A percentile compares a stretch with the other conserved stretches of the same genome.
Evolutionary conservation across 2,329 filamentous ascomycete genomes (phyloP).

Genomic region (Shiraia bambusicola): DNA sequence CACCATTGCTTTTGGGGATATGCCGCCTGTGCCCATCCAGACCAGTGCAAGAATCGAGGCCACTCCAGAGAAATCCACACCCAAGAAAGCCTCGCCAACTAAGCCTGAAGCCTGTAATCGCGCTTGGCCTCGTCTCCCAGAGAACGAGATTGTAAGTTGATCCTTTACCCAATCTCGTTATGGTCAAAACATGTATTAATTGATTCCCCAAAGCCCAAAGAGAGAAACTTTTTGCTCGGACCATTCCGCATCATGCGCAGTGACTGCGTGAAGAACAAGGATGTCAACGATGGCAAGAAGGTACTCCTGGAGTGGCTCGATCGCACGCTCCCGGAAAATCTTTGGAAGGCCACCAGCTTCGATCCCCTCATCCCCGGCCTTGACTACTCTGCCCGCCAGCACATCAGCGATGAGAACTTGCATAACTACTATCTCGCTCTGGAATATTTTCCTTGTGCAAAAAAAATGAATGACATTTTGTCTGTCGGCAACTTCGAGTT

Average conservation of each 20-base stretch:
- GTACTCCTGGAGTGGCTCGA: conserved; percentile 7
- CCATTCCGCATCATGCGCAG: conserved; percentile 11
- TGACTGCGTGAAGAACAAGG: not conserved
- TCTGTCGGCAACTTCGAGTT: conserved; percentile 3
- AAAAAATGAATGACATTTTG: conserved; percentile 11
- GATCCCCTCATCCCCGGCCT: conserved; percentile 13
- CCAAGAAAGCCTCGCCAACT: no score
- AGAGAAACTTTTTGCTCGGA: conserved; percentile 12
- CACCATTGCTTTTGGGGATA: not conserved
- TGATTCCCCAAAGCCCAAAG: conserved; percentile 7
- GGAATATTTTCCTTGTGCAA: conserved; percentile 7
- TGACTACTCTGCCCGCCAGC: conserved; percentile 14
- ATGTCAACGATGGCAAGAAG: not conserved
- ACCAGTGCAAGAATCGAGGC: no score
- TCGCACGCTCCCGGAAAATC: conserved; percentile 7
- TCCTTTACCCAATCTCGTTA: not conserved
- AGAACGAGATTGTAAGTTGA: not conserved
- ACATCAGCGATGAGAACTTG: conserved; percentile 16
- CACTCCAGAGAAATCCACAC: no score
- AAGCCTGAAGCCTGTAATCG: no score
- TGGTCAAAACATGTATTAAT: not conserved
- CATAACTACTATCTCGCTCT: conserved; percentile 12
- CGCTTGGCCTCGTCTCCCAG: no score
- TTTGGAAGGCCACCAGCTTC: conserved; percentile 3
- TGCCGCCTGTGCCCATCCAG: not conserved